phyloP scores from a whole-genome alignment of 345 rosid genomes.

The Eucalyptus guilfoylei region DNA sequence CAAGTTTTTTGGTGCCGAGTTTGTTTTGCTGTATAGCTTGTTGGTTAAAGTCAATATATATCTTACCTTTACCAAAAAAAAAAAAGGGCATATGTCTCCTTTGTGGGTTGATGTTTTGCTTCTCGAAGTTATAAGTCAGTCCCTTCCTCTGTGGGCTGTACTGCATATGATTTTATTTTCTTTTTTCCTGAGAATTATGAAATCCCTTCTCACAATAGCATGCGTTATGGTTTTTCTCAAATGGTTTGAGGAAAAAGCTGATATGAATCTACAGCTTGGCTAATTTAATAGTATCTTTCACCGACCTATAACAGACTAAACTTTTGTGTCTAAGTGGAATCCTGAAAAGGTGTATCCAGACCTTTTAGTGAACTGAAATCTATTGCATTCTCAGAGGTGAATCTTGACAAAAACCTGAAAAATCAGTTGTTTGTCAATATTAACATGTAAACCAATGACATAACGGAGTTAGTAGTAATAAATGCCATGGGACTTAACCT shows the following conservation, averaged over 20 bases:
- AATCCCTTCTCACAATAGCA: background rate
- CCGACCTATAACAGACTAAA: background rate
- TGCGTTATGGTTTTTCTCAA: background rate
- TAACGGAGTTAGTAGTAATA: background rate
- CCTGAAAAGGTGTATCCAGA: background rate
- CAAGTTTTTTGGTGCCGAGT: too few relatives aligned
- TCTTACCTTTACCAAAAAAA: too few relatives aligned
- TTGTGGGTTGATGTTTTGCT: background rate
- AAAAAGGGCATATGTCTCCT: background rate
- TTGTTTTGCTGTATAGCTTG: too few relatives aligned
- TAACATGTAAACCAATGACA: background rate
- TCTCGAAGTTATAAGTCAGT: background rate
- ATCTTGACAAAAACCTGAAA: background rate
- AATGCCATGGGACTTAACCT: background rate
- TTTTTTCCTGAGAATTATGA: background rate
- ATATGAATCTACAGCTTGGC: background rate
- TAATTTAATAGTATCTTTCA: background rate
- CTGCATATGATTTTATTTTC: background rate
- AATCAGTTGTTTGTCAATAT: background rate
- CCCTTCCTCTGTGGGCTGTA: background rate
- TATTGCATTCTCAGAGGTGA: background rate
- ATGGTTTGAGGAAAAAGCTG: background rate
- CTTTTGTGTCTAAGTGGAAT: background rate
- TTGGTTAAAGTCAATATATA: too few relatives aligned
- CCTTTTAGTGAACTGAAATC: background rate